phyloP scores from a whole-genome alignment of 148 eudicot species.

The Dysphania ambrosioides region DNA sequence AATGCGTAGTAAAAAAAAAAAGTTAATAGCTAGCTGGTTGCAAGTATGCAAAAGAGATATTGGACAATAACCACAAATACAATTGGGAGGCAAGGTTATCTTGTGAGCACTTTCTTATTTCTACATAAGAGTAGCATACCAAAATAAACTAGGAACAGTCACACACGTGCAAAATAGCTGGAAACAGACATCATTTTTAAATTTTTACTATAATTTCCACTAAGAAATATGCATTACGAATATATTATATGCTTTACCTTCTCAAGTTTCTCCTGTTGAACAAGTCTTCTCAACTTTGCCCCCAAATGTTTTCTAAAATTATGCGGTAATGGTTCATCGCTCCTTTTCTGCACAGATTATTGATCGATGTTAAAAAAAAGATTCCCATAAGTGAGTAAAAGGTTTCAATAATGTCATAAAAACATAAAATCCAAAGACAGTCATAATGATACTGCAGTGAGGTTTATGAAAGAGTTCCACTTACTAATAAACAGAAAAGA shows the following conservation, averaged over 20 bases:
- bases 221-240: neutral
- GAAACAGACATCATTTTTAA: neutral
- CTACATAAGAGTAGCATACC: neutral
- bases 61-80: neutral
- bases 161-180: neutral
- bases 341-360: constrained; percentile 56
- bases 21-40: neutral
- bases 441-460: neutral
- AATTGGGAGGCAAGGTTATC: neutral
- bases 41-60: neutral
- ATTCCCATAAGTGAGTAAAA: neutral
- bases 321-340: constrained; percentile 68
- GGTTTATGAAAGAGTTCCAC: neutral
- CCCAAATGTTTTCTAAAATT: constrained; percentile 66
- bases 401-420: neutral
- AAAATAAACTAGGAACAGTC: neutral
- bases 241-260: constrained; percentile 41
- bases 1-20: neutral
- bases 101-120: neutral
- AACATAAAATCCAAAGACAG: constrained; percentile 5
- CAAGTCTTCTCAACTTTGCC: constrained; percentile 72
- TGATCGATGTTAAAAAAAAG: neutral
- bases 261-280: constrained; percentile 63
- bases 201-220: neutral
- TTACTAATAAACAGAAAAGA: neutral